A percentile compares a stretch with the other conserved stretches of the same genome.
Evolutionary conservation across 225 moss, liverwort and hornwort species (phyloP).

Genomic region (Pleurozium schreberi): DNA sequence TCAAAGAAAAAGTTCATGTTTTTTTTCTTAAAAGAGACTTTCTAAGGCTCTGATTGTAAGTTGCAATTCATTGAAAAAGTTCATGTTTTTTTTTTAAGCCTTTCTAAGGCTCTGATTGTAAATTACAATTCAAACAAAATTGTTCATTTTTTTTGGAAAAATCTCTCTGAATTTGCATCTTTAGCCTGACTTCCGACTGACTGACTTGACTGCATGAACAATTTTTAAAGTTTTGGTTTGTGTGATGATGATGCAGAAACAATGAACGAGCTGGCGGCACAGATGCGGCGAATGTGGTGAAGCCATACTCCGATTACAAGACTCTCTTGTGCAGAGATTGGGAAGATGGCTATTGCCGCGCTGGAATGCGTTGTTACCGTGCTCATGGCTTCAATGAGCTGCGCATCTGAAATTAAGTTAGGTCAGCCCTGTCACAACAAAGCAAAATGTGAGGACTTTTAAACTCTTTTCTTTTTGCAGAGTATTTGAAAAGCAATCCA

Average conservation of each 20-base stretch:
- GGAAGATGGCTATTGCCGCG: constrained; percentile 21
- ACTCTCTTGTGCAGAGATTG: constrained; percentile 23
- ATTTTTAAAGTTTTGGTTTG: not conserved
- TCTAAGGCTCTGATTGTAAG: constrained; percentile 1
- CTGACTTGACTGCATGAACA: not conserved
- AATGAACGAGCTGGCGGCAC: not conserved
- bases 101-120: not conserved
- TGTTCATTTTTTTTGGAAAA: too few relatives aligned
- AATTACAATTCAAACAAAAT: not conserved
- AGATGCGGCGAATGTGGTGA: not conserved
- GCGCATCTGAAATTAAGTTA: not conserved
- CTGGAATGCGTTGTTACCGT: constrained; percentile 17
- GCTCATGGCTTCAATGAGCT: constrained; percentile 29
- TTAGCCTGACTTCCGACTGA: not conserved
- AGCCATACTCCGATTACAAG: constrained; percentile 1
- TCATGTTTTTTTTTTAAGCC: too few relatives aligned
- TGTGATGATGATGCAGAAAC: constrained; percentile 3
- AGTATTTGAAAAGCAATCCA: not conserved
- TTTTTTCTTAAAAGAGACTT: too few relatives aligned
- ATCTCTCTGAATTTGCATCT: not conserved
- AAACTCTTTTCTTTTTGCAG: not conserved
- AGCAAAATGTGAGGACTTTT: not conserved
- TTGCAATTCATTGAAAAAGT: not conserved
- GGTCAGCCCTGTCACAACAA: not conserved
- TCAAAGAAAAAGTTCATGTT: too few relatives aligned